phyloP scores from a whole-genome alignment of 2,329 filamentous ascomycete species.

The Celoporthe dispersa region DNA sequence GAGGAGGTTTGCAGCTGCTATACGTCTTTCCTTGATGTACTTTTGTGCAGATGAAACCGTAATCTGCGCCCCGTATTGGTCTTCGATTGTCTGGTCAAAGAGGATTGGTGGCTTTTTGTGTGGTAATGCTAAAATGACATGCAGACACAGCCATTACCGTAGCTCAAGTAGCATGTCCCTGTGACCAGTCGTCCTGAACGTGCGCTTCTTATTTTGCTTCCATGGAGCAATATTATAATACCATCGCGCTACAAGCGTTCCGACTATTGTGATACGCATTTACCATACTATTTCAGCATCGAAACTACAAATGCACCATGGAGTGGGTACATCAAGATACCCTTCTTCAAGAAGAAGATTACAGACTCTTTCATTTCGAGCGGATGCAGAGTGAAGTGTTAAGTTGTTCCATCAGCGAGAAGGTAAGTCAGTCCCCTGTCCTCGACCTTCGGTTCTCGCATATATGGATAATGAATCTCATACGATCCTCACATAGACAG shows the following conservation, averaged over 20 bases:
- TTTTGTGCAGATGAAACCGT: not conserved
- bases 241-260: not conserved
- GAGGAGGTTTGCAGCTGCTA: not conserved
- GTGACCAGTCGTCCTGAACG: too few species aligned
- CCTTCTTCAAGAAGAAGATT: slow-evolving; percentile 6
- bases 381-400: not conserved
- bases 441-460: not conserved
- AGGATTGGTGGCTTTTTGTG: not conserved
- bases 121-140: not conserved
- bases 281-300: not conserved
- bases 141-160: too few species aligned
- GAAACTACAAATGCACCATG: not conserved
- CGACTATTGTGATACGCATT: not conserved
- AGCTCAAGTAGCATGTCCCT: too few species aligned
- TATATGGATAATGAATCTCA: not conserved
- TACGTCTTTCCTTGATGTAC: not conserved
- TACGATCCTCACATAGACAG: not conserved
- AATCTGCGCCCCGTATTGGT: not conserved
- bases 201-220: too few species aligned
- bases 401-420: not conserved
- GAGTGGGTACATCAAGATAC: slow-evolving; percentile 11
- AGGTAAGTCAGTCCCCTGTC: not conserved
- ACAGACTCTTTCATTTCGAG: slow-evolving; percentile 1
- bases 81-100: not conserved
- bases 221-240: not conserved